Evolutionary conservation across 345 rosid genomes (phyloP), one percentile per base, ranked within the genome.

Genomic region (Eucalyptus regnans): DNA sequence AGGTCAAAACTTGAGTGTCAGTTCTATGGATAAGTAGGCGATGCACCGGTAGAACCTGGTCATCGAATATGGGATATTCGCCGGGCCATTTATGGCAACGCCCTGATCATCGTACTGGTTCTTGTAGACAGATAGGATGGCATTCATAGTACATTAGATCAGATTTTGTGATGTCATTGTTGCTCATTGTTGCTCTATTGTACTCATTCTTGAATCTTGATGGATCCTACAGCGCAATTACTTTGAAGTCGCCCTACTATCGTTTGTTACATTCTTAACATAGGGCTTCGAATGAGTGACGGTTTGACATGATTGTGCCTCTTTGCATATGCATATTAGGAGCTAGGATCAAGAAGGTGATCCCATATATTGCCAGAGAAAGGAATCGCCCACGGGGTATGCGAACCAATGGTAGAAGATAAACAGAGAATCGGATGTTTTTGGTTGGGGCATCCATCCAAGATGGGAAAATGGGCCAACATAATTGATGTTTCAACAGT

Each of bases 1-100:
- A 56, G n/a, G 84, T 62, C 81, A 71, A 37, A 31, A 66, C 8
- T 10, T 44, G 41, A n/a, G 62, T 31, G 80, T n/a, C 4, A 20
- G 4, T 68, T 18, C 51, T 48, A 9, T 48, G 23, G 50, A 22
- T 62, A 37, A 62, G 48, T 9, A 86, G 5, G 87, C 37, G 16
- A 86, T 31, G 27, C 12, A 51, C 41, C 0, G 4, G 87, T 2
- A 11, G 64, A 50, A 41, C 46, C 8, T 8, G 1, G 5, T 76
- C 48, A 76, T 41, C 2, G 29, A 20, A 76, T 41, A 41, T 76
- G 83, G 48, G 83, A 76, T 18, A 37, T 18, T 20, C 14, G 8
- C 27, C 2, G 0, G 15, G 12, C 83, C 23, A 37, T 41, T 76
- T 37, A 44, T 37, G 83, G 25, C 0, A 15, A 76, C 7, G 4